Conservation (phyloP, 257 asterid genomes). For the Haberlea rhodopensis region DNA sequence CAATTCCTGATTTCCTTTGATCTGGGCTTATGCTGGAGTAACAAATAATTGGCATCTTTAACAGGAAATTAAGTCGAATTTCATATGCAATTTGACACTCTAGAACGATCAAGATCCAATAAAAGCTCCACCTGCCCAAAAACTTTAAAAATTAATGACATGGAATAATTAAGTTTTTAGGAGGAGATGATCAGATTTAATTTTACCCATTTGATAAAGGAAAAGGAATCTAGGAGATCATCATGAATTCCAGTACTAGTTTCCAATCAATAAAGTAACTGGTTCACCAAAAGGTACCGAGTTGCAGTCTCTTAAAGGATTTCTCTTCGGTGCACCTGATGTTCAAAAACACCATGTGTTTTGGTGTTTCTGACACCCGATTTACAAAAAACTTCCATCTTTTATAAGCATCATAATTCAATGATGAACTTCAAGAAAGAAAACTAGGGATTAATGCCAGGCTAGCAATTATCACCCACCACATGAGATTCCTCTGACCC, state of each 20-base stretch:
- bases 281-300: slow-evolving; percentile 24
- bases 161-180: too few species aligned
- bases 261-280: slow-evolving; percentile 20
- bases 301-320: slow-evolving; percentile 27
- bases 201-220: neutral
- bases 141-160: neutral
- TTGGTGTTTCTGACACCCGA: too few species aligned
- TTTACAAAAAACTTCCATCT: too few species aligned
- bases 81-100: neutral
- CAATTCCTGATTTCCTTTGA: too few species aligned
- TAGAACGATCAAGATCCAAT: neutral
- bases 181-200: neutral
- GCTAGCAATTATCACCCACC: neutral
- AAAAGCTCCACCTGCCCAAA: neutral
- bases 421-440: slow-evolving; percentile 24
- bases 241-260: slow-evolving; percentile 28
- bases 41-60: neutral
- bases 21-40: too few species aligned
- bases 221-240: slow-evolving; percentile 2
- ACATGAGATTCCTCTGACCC: neutral
- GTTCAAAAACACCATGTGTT: too few species aligned
- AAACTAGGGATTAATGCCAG: slow-evolving; percentile 4
- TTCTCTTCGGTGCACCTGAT: too few species aligned
- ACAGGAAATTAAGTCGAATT: neutral
- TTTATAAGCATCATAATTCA: slow-evolving; percentile 25